A percentile compares a stretch with the other conserved stretches of the same genome.
These are phyloP conservation scores for Tremella fuciformis DNA, from an alignment of 768 basidiomycete genomes.

Conservation along the genomic window DNA sequence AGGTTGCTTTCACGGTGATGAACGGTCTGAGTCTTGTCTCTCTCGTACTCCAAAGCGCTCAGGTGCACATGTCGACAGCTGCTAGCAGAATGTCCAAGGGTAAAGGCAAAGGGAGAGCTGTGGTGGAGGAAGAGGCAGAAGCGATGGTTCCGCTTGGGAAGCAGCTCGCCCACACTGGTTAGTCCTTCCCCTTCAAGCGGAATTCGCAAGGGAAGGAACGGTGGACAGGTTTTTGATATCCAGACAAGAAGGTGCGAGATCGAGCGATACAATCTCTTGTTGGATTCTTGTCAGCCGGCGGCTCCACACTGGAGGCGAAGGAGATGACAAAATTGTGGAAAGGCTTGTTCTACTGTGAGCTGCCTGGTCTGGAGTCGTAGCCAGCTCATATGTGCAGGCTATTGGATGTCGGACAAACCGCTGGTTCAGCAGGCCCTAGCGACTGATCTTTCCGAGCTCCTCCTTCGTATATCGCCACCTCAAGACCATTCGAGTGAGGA, in stretches of 20 bases:
- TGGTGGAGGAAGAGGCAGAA: conserved; percentile 11
- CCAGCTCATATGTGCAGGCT: conserved; percentile 59
- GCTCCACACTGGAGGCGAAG: conserved; percentile 60
- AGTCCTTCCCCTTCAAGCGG: conserved; percentile 34
- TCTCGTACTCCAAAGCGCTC: too few species aligned
- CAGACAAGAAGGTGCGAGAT: conserved; percentile 62
- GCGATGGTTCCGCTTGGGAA: conserved; percentile 72
- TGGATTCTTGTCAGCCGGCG: conserved; percentile 67
- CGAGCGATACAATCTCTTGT: conserved; percentile 79
- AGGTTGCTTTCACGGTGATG: neutral
- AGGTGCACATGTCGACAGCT: neutral
- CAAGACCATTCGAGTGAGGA: conserved; percentile 18
- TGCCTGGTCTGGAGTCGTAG: too few species aligned
- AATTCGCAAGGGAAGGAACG: neutral
- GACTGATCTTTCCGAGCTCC: conserved; percentile 73
- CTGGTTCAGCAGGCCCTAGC: conserved; percentile 91
- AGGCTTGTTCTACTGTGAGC: conserved; percentile 89
- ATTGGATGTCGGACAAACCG: conserved; percentile 99
- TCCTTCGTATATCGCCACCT: conserved; percentile 64
- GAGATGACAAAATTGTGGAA: conserved; percentile 97
- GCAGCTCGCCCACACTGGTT: conserved; percentile 87
- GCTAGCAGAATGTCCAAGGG: conserved; percentile 11
- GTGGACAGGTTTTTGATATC: neutral
- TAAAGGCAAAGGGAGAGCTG: conserved; percentile 35
- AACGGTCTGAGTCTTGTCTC: neutral